Evolutionary conservation across 768 basidiomycete genomes (phyloP).

Genomic region (Flagelloscypha sp.): DNA sequence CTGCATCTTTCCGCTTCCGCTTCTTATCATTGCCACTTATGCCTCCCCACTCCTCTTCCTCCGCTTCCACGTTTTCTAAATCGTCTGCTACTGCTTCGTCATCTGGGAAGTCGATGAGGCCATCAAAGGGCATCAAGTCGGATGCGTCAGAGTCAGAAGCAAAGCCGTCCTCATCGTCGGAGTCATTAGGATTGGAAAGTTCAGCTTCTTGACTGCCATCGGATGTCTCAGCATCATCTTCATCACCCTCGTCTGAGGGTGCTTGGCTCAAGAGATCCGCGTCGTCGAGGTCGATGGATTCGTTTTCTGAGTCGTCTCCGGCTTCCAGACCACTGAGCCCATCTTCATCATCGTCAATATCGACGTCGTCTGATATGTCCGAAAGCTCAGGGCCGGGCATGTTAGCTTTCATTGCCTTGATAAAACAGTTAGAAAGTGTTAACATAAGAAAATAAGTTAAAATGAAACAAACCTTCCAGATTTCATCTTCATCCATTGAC

Average conservation of each 20-base stretch:
- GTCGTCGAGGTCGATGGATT: slow-evolving; percentile 19
- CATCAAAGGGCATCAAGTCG: no score
- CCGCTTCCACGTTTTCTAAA: slow-evolving; percentile 28
- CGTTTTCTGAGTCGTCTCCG: slow-evolving; percentile 24
- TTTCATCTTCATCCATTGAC: slow-evolving; percentile 54
- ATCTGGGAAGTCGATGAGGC: slow-evolving; percentile 54
- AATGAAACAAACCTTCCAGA: slow-evolving; percentile 71
- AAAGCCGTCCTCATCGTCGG: slow-evolving; percentile 66
- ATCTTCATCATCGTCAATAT: slow-evolving; percentile 31
- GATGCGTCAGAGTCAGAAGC: slow-evolving; percentile 46
- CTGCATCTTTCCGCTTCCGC: slow-evolving; percentile 33
- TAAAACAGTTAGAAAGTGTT: slow-evolving; percentile 3
- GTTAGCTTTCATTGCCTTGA: slow-evolving; percentile 81
- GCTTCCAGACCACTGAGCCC: slow-evolving; percentile 20
- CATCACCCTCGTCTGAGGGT: slow-evolving; percentile 24
- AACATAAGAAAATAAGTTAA: not conserved
- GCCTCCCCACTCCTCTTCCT: slow-evolving; percentile 51
- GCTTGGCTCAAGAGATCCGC: slow-evolving; percentile 25
- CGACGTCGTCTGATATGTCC: slow-evolving; percentile 44
- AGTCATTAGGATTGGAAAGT: slow-evolving; percentile 52
- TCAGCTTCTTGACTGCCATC: slow-evolving; percentile 35
- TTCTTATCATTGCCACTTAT: slow-evolving; percentile 33
- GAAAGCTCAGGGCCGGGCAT: slow-evolving; percentile 59
- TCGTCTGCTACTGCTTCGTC: slow-evolving; percentile 37
- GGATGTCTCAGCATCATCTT: slow-evolving; percentile 23